Percentiles rank a stretch among this genome's conserved stretches.
phyloP scores from a whole-genome alignment of 441 rosid species.

The Daphne laureola region DNA sequence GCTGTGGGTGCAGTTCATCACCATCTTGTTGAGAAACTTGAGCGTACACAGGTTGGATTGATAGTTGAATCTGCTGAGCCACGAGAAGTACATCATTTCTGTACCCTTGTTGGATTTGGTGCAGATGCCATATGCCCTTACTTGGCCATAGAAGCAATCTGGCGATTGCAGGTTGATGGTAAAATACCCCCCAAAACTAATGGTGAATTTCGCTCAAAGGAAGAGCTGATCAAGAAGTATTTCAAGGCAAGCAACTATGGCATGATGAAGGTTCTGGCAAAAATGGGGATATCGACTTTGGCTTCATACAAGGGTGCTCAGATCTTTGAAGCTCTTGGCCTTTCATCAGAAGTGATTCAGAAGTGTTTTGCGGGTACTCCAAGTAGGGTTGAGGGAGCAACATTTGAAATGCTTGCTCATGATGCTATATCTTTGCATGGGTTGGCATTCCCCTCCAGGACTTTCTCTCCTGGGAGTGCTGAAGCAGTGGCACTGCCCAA shows the following conservation, averaged over 20 bases:
- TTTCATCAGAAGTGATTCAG: conserved; percentile 90
- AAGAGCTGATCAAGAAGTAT: conserved; percentile 85
- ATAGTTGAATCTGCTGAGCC: conserved; percentile 98
- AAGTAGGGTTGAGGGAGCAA: conserved; percentile 99
- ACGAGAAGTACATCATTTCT: conserved; percentile 99
- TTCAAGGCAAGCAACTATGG: conserved; percentile 99
- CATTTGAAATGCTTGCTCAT: conserved; percentile 95
- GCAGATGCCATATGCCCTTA: conserved; percentile 99
- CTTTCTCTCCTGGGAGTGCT: conserved; percentile 88
- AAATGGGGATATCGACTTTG: conserved; percentile 98
- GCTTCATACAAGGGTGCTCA: conserved; percentile 99
- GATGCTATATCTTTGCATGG: conserved; percentile 89
- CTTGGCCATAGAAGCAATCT: conserved; percentile 77
- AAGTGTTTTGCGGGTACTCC: conserved; percentile 99
- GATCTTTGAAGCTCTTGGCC: conserved; percentile 98
- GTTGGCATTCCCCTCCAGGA: conserved; percentile 76
- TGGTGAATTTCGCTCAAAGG: conserved; percentile 85
- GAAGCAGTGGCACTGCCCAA: conserved; percentile 92
- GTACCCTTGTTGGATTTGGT: conserved; percentile 95
- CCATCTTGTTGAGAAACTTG: conserved; percentile 82
- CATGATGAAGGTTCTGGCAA: conserved; percentile 99
- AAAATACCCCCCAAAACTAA: conserved; percentile 87
- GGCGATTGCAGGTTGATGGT: conserved; percentile 95
- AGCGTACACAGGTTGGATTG: conserved; percentile 86
- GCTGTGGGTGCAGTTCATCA: conserved; percentile 99